These are phyloP conservation scores for Cryptococcus deneoformans DNA, from an alignment of 1,284 basidiomycete genomes.

Conservation along the genomic window DNA sequence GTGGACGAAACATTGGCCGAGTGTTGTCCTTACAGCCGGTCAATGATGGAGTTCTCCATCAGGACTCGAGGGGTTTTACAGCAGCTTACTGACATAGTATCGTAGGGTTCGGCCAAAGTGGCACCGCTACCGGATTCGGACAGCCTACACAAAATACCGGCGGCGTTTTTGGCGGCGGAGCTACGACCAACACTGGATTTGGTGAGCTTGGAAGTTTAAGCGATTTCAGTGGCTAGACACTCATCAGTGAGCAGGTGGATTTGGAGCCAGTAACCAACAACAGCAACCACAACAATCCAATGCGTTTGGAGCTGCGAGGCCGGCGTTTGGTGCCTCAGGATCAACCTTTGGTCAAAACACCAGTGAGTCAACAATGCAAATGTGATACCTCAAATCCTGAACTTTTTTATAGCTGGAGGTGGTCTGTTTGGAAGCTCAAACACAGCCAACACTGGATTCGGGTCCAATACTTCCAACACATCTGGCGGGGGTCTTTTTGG, in stretches of 20 bases:
- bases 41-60: too few relatives aligned
- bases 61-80: neutral
- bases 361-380: neutral
- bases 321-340: constrained; percentile 42
- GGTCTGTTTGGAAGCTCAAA: constrained; percentile 30
- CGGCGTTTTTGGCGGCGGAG: constrained; percentile 48
- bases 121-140: constrained; percentile 13
- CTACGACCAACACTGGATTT: constrained; percentile 25
- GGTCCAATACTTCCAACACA: constrained; percentile 34
- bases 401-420: constrained; percentile 14
- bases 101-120: constrained; percentile 49
- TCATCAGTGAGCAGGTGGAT: constrained; percentile 16
- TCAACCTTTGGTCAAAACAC: constrained; percentile 37
- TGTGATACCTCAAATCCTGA: neutral
- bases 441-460: constrained; percentile 35
- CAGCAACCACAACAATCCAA: constrained; percentile 13
- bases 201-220: constrained; percentile 15
- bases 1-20: neutral
- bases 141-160: constrained; percentile 52
- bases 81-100: constrained; percentile 23
- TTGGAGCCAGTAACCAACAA: constrained; percentile 15
- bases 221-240: neutral
- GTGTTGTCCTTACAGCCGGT: neutral
- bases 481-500: constrained; percentile 33
- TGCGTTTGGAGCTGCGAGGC: constrained; percentile 34